These are phyloP conservation scores for Chernovozyma aurita DNA, from an alignment of 1,139 yeast species.

Conservation along the genomic window DNA sequence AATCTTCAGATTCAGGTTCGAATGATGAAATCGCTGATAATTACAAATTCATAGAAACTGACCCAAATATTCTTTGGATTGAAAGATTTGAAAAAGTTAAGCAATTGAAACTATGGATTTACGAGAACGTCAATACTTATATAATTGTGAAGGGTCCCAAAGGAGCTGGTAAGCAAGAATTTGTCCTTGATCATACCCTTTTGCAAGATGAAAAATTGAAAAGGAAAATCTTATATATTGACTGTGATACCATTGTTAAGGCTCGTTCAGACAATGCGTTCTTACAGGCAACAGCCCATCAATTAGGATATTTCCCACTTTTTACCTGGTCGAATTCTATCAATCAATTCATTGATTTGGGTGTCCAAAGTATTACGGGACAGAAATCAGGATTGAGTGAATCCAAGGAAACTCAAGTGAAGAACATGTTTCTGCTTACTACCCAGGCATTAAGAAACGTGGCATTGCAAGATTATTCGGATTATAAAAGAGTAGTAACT, in stretches of 20 bases:
- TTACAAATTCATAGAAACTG: slow-evolving; percentile 14
- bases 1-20: slow-evolving; percentile 8
- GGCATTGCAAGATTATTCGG: slow-evolving; percentile 44
- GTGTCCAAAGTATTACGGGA: slow-evolving; percentile 87
- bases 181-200: slow-evolving; percentile 69
- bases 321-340: slow-evolving; percentile 89
- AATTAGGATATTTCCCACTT: slow-evolving; percentile 87
- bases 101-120: slow-evolving; percentile 73
- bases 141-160: slow-evolving; percentile 89
- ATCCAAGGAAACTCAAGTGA: slow-evolving; percentile 75
- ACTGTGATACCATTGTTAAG: slow-evolving; percentile 73
- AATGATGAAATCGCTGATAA: slow-evolving; percentile 14
- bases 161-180: slow-evolving; percentile 86
- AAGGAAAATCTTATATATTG: slow-evolving; percentile 60
- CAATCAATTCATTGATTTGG: slow-evolving; percentile 76
- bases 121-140: slow-evolving; percentile 75
- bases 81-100: slow-evolving; percentile 67
- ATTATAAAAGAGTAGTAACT: slow-evolving; percentile 23
- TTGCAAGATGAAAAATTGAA: slow-evolving; percentile 38
- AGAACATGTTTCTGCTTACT: slow-evolving; percentile 74
- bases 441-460: slow-evolving; percentile 68
- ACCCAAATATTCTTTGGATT: slow-evolving; percentile 53
- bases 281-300: slow-evolving; percentile 63
- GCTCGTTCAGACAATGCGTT: slow-evolving; percentile 71
- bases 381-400: slow-evolving; percentile 92